A percentile compares a stretch with the other conserved stretches of the same genome.
These are phyloP conservation scores for Nidularia pulvinata DNA, from an alignment of 768 basidiomycete genomes.

Conservation along the genomic window DNA sequence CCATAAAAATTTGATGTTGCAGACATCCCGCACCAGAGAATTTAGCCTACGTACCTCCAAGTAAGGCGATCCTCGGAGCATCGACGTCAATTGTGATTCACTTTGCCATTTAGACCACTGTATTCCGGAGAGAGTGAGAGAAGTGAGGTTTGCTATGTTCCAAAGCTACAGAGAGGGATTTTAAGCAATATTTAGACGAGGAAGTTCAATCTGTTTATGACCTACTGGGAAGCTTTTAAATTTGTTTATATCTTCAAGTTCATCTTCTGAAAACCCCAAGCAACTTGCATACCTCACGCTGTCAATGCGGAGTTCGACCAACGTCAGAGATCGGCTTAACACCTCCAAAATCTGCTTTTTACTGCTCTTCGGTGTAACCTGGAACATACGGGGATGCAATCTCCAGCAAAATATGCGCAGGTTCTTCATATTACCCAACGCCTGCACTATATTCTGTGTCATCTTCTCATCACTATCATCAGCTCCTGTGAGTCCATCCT, in stretches of 20 bases:
- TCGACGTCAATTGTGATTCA: neutral
- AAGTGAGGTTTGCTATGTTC: slow-evolving; percentile 5
- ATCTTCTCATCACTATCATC: neutral
- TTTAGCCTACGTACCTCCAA: neutral
- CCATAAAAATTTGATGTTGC: neutral
- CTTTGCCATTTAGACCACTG: neutral
- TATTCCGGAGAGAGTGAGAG: neutral
- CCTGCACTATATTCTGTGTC: neutral
- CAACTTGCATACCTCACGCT: neutral
- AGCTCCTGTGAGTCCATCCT: neutral
- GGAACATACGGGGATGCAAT: neutral
- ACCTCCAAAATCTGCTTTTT: neutral
- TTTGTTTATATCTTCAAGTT: neutral
- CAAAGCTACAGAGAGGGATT: slow-evolving; percentile 5
- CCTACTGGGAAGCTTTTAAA: neutral
- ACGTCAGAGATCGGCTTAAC: neutral
- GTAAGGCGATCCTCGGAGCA: neutral
- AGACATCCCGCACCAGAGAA: neutral
- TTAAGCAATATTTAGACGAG: neutral
- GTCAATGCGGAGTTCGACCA: neutral
- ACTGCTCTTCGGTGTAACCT: neutral
- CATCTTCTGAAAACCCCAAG: neutral
- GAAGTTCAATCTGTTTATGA: neutral
- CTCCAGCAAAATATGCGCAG: neutral
- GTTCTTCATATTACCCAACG: neutral